phyloP scores from a whole-genome alignment of 345 rosid genomes.

The Turritis glabra region DNA sequence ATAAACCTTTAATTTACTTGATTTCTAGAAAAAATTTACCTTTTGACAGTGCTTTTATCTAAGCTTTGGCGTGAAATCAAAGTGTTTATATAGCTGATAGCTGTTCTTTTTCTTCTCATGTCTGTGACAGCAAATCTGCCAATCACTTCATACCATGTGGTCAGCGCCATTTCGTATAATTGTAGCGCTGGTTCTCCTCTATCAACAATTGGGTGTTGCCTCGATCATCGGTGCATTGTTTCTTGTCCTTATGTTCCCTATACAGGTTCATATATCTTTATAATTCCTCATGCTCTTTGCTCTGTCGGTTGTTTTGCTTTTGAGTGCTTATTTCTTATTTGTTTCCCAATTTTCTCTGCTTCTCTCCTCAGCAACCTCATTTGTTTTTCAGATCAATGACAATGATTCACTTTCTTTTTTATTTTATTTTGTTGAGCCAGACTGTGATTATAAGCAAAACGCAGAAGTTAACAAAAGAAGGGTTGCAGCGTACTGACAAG shows the following conservation, averaged over 20 bases:
- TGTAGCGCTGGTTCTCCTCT: conserved; percentile 80
- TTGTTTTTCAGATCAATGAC: conserved; percentile 1
- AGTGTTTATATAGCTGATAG: conserved; percentile 4
- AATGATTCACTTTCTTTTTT: not conserved
- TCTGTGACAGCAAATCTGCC: conserved; percentile 84
- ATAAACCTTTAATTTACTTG: conserved; percentile 4
- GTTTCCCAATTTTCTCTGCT: conserved; percentile 9
- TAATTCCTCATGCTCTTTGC: conserved; percentile 7
- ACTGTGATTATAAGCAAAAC: conserved; percentile 86
- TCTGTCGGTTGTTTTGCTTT: conserved; percentile 22
- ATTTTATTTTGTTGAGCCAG: conserved; percentile 45
- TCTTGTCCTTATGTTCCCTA: conserved; percentile 87
- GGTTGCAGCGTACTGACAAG: conserved; percentile 95
- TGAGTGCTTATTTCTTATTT: conserved; percentile 12
- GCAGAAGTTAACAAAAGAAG: conserved; percentile 90
- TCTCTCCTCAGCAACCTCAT: conserved; percentile 1
- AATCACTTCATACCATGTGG: conserved; percentile 96
- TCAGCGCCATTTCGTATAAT: conserved; percentile 96
- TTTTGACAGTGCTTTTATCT: not conserved
- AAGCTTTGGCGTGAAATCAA: conserved; percentile 4
- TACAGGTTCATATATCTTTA: conserved; percentile 60
- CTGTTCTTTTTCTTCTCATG: conserved; percentile 10
- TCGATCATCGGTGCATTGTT: conserved; percentile 70
- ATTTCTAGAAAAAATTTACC: not conserved
- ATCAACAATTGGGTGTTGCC: conserved; percentile 51